Evolutionary conservation across 2,329 filamentous ascomycete species (phyloP).

Genomic region (Paramyrothecium sp.): DNA sequence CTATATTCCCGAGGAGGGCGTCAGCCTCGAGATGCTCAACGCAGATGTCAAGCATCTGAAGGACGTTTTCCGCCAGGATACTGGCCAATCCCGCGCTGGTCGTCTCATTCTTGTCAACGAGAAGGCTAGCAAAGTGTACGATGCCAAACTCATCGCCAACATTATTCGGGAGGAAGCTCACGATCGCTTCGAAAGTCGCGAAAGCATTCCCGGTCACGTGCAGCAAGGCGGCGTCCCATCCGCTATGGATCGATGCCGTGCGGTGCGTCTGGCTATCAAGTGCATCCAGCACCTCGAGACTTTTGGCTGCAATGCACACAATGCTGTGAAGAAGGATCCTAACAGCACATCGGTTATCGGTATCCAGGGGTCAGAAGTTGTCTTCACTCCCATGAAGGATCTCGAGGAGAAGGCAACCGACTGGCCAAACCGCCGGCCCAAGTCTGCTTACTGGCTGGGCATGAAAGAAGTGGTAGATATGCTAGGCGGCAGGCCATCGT

Average conservation of each 20-base stretch:
- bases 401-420: conserved; percentile 86
- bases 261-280: conserved; percentile 88
- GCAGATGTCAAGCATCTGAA: conserved; percentile 88
- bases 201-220: conserved; percentile 90
- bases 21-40: conserved; percentile 89
- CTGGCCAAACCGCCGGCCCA: conserved; percentile 86
- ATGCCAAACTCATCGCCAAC: conserved; percentile 87
- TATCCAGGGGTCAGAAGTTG: conserved; percentile 83
- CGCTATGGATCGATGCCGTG: conserved; percentile 92
- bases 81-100: conserved; percentile 83
- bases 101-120: conserved; percentile 97
- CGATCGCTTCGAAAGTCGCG: conserved; percentile 87
- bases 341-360: conserved; percentile 82
- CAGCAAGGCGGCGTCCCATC: conserved; percentile 92
- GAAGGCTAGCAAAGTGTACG: conserved; percentile 86
- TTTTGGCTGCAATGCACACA: conserved; percentile 64
- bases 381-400: conserved; percentile 79
- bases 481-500: conserved; percentile 68
- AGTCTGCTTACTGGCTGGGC: conserved; percentile 79
- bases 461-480: conserved; percentile 83
- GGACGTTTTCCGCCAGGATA: conserved; percentile 79
- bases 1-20: conserved; percentile 95
- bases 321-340: conserved; percentile 70
- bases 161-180: conserved; percentile 94
- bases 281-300: conserved; percentile 88